Conservation (phyloP, 805 yeast genomes). For the Ogataea trehalophila region DNA sequence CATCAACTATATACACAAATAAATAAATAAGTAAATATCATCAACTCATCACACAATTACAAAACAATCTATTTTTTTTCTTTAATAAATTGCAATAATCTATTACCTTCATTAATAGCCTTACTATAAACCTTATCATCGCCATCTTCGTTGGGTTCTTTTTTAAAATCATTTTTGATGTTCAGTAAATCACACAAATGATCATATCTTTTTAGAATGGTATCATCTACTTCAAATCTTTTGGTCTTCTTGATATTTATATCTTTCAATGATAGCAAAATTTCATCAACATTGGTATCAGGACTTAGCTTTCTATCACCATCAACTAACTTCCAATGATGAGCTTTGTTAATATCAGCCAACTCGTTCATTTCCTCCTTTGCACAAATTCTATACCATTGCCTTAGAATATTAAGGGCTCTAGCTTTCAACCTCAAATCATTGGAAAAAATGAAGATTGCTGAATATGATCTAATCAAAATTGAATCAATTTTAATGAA, state of each 20-base stretch:
- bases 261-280: slow-evolving; percentile 11
- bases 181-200: slow-evolving; percentile 15
- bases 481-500: slow-evolving; percentile 15
- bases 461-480: slow-evolving; percentile 21
- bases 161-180: slow-evolving; percentile 1
- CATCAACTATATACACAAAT: no score
- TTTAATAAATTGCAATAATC: no score
- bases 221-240: slow-evolving; percentile 21
- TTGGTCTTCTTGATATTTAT: slow-evolving; percentile 17
- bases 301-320: slow-evolving; percentile 6
- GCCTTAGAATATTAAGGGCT: slow-evolving; percentile 21
- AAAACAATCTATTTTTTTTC: no score
- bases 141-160: no score
- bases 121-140: no score
- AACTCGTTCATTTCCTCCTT: slow-evolving; percentile 14
- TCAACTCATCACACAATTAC: no score
- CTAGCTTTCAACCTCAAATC: slow-evolving; percentile 24
- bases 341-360: slow-evolving; percentile 3
- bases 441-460: slow-evolving; percentile 22
- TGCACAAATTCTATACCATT: slow-evolving; percentile 26
- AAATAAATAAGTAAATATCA: no score
- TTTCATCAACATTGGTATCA: slow-evolving; percentile 2
- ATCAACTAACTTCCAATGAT: slow-evolving; percentile 1
- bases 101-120: no score
- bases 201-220: slow-evolving; percentile 16